Evolutionary conservation across 257 asterid genomes (phyloP).

Genomic region (Solanum appendiculatum): DNA sequence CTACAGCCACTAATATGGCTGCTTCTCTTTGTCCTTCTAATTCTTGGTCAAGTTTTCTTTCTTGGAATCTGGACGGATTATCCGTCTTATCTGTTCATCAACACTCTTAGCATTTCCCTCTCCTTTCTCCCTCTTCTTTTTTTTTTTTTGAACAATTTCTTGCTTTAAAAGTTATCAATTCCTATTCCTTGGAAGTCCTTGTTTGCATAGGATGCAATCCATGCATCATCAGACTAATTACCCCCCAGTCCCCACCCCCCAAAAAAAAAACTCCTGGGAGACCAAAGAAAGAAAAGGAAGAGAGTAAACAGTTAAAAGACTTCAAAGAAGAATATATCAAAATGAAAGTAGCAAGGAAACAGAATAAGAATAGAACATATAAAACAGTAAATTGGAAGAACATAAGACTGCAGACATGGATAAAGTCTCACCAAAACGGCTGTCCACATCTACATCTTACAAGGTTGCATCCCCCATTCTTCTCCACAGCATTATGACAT

Average conservation of each 20-base stretch:
- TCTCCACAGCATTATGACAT: slow-evolving; percentile 43
- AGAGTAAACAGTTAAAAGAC: background rate
- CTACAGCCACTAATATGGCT: background rate
- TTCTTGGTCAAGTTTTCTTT: background rate
- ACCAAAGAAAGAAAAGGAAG: background rate
- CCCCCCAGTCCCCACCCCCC: background rate
- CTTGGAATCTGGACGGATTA: background rate
- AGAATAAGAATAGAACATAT: background rate
- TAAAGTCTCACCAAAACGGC: slow-evolving; percentile 38
- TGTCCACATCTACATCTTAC: slow-evolving; percentile 43
- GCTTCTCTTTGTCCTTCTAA: background rate
- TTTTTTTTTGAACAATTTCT: background rate
- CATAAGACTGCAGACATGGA: background rate
- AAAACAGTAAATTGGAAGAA: background rate
- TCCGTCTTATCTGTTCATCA: background rate
- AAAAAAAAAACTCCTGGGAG: background rate
- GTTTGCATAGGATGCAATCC: background rate
- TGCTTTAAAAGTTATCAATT: background rate
- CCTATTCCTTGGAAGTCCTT: background rate
- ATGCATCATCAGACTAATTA: background rate
- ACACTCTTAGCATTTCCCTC: background rate
- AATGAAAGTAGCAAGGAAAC: background rate
- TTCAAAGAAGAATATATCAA: background rate
- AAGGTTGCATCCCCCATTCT: slow-evolving; percentile 55
- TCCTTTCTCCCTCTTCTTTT: background rate